Conservation (phyloP, 2,329 filamentous ascomycete species). For the Oidium heveae region DNA sequence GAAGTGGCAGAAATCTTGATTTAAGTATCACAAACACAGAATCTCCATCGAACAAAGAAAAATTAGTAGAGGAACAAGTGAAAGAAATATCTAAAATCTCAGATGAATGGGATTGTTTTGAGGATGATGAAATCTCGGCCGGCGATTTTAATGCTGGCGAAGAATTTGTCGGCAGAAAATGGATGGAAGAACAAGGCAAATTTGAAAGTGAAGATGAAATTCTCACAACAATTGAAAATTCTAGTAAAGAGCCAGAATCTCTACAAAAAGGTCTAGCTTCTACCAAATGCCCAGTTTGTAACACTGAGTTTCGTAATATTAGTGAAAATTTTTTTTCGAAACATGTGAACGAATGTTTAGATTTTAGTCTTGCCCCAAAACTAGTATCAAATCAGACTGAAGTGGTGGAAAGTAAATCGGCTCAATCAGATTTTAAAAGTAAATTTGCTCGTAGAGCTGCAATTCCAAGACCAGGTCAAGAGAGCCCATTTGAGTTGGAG, state of each 20-base stretch:
- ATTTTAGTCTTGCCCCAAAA: constrained; percentile 46
- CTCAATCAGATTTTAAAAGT: constrained; percentile 8
- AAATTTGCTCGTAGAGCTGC: constrained; percentile 37
- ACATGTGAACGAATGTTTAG: constrained; percentile 84
- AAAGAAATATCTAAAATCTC: constrained; percentile 23
- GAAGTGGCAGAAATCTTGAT: not conserved
- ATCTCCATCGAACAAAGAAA: not conserved
- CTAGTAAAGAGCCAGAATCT: constrained; percentile 5
- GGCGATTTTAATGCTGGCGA: constrained; percentile 23
- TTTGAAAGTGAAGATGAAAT: constrained; percentile 30
- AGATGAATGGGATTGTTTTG: constrained; percentile 28
- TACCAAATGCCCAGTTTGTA: constrained; percentile 52
- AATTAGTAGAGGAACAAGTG: constrained; percentile 12
- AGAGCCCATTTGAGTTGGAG: constrained; percentile 45
- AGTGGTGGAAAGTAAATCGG: constrained; percentile 7
- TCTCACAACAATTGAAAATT: constrained; percentile 10
- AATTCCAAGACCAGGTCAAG: constrained; percentile 53
- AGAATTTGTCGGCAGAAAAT: constrained; percentile 38
- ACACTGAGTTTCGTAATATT: constrained; percentile 31
- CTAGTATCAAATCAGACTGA: constrained; percentile 13
- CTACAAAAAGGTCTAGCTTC: constrained; percentile 5
- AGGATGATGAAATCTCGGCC: constrained; percentile 26
- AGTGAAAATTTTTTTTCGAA: constrained; percentile 42
- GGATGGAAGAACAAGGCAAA: constrained; percentile 51
- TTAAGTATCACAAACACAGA: not conserved